Conservation (phyloP, 2,329 filamentous ascomycete species). For the Ceratocystis ficicola region DNA sequence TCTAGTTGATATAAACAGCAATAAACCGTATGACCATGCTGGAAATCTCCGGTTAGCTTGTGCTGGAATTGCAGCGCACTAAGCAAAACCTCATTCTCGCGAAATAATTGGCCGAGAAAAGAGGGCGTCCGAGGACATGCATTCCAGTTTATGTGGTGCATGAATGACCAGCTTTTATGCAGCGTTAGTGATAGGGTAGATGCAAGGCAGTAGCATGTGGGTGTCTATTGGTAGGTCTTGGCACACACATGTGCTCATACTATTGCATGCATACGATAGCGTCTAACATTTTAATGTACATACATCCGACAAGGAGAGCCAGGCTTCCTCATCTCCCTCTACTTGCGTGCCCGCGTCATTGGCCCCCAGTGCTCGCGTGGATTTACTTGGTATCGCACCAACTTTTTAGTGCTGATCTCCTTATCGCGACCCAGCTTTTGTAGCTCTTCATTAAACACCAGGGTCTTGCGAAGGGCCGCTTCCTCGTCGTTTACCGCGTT, state of each 20-base stretch:
- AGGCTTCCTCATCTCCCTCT: conserved; percentile 28
- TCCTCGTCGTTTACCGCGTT: conserved; percentile 24
- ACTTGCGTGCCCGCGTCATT: conserved; percentile 42
- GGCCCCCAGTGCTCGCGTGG: conserved; percentile 91
- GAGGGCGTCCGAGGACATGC: background rate
- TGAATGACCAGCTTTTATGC: background rate
- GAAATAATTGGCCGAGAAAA: background rate
- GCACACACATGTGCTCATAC: background rate
- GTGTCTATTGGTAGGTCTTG: too few relatives aligned
- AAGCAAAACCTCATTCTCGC: too few relatives aligned
- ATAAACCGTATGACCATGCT: background rate
- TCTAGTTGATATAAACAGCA: too few relatives aligned
- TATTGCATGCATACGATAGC: background rate
- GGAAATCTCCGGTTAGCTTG: background rate
- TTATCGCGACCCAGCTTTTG: conserved; percentile 53
- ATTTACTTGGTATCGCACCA: conserved; percentile 82
- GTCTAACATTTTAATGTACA: background rate
- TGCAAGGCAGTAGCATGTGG: too few relatives aligned
- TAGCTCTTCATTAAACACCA: conserved; percentile 63
- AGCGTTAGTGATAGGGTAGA: too few relatives aligned
- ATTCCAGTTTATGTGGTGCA: background rate
- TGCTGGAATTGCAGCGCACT: background rate
- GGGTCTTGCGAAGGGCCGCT: conserved; percentile 44
- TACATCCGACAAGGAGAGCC: conserved; percentile 25
- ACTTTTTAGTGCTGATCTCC: conserved; percentile 52